Percentiles rank a stretch among this genome's conserved stretches.
Evolutionary conservation across 2,329 filamentous ascomycete species (phyloP).

Genomic region (Fusarium musae): DNA sequence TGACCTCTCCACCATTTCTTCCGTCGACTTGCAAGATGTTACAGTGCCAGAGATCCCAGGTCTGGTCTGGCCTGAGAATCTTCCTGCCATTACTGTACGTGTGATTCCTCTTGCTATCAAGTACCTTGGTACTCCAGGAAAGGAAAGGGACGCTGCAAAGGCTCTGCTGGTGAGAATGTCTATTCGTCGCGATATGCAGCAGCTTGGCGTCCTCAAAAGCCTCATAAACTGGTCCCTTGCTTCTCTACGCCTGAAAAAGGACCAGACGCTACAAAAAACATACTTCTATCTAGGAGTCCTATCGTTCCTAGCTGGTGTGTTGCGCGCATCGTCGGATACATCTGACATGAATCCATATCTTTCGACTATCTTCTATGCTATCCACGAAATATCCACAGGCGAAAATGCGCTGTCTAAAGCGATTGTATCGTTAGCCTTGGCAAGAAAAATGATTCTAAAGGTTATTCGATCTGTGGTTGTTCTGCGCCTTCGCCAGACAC

Average conservation of each 20-base stretch:
- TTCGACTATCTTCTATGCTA: constrained; percentile 71
- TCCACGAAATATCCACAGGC: constrained; percentile 67
- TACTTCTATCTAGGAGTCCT: constrained; percentile 84
- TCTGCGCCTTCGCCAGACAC: constrained; percentile 68
- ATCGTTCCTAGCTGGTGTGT: constrained; percentile 80
- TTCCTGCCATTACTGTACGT: constrained; percentile 77
- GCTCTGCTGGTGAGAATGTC: constrained; percentile 81
- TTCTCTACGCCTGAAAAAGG: constrained; percentile 61
- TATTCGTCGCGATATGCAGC: constrained; percentile 90
- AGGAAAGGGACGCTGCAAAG: constrained; percentile 90
- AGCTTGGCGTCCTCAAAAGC: constrained; percentile 73
- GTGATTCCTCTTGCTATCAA: constrained; percentile 76
- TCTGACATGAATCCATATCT: constrained; percentile 78
- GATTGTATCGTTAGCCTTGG: constrained; percentile 78
- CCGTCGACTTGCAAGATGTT: constrained; percentile 61
- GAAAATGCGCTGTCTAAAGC: constrained; percentile 60
- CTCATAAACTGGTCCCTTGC: constrained; percentile 78
- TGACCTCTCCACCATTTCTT: constrained; percentile 87
- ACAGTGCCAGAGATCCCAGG: constrained; percentile 56
- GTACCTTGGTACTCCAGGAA: constrained; percentile 80
- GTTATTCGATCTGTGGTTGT: constrained; percentile 80
- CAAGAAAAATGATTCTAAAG: constrained; percentile 86
- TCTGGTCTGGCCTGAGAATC: constrained; percentile 65
- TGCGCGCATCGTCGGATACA: constrained; percentile 75
- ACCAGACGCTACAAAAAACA: constrained; percentile 59